phyloP scores from a whole-genome alignment of 1,284 basidiomycete genomes.

The Grifola frondosa region DNA sequence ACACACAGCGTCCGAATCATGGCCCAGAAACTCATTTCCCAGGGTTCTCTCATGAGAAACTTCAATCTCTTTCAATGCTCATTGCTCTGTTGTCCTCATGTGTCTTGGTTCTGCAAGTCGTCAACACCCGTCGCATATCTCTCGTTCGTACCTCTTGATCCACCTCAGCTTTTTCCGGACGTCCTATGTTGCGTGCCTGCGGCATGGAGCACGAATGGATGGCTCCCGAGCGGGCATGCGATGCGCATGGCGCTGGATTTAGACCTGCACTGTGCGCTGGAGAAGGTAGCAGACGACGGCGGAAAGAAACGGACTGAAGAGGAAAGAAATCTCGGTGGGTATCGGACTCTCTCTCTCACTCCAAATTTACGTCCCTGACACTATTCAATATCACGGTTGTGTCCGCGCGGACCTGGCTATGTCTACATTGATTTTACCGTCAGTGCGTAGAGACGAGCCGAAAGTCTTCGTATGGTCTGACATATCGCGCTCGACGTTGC shows the following conservation, averaged over 20 bases:
- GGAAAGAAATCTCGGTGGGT: slow-evolving; percentile 77
- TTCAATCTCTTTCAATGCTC: no score
- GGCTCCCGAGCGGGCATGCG: slow-evolving; percentile 88
- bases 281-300: slow-evolving; percentile 76
- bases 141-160: no score
- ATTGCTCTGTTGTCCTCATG: no score
- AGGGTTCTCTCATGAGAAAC: no score
- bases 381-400: slow-evolving; percentile 54
- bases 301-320: slow-evolving; percentile 67
- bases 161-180: no score
- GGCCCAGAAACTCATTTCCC: no score
- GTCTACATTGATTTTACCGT: slow-evolving; percentile 90
- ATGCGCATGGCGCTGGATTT: slow-evolving; percentile 93
- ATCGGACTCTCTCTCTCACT: neutral
- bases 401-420: slow-evolving; percentile 89
- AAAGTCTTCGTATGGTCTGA: slow-evolving; percentile 83
- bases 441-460: slow-evolving; percentile 81
- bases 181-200: slow-evolving; percentile 57
- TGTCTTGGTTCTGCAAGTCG: no score
- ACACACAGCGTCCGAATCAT: no score
- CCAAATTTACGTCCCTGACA: neutral
- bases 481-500: slow-evolving; percentile 82
- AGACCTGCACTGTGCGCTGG: slow-evolving; percentile 83
- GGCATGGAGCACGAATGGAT: slow-evolving; percentile 90
- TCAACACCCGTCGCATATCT: no score